A percentile compares a stretch with the other conserved stretches of the same genome.
Conservation (phyloP, 495 filamentous ascomycete species). For the Trichocladium antarcticum region DNA sequence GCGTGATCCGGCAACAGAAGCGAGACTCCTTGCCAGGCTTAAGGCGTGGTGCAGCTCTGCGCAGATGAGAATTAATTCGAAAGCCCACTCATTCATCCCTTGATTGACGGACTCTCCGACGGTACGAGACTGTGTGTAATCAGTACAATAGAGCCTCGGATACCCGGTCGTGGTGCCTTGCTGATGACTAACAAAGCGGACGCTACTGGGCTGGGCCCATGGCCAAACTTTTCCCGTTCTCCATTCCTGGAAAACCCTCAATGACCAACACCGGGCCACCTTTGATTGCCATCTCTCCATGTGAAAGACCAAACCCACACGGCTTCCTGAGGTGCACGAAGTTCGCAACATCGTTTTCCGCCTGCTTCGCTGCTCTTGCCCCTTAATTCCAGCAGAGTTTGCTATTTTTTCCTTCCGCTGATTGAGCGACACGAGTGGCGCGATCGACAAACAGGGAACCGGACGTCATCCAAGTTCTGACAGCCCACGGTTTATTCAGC, state of each 20-base stretch:
- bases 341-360: neutral
- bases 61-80: no score
- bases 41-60: no score
- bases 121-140: no score
- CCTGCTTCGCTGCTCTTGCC: neutral
- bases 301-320: neutral
- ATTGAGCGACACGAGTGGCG: neutral
- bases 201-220: neutral
- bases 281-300: neutral
- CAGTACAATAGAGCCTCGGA: neutral
- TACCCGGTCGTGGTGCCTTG: neutral
- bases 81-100: neutral
- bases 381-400: neutral
- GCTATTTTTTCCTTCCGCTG: neutral
- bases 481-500: no score
- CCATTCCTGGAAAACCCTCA: slow-evolving; percentile 11
- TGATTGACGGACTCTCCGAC: neutral
- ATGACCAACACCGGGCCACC: neutral
- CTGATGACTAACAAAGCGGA: neutral
- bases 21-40: no score
- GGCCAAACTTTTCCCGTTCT: slow-evolving; percentile 5
- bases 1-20: neutral
- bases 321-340: neutral
- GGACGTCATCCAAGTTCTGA: slow-evolving; percentile 1
- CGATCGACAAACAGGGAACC: neutral